phyloP scores from a whole-genome alignment of 73 alveolate genomes.

The Durusdinium trenchii region DNA sequence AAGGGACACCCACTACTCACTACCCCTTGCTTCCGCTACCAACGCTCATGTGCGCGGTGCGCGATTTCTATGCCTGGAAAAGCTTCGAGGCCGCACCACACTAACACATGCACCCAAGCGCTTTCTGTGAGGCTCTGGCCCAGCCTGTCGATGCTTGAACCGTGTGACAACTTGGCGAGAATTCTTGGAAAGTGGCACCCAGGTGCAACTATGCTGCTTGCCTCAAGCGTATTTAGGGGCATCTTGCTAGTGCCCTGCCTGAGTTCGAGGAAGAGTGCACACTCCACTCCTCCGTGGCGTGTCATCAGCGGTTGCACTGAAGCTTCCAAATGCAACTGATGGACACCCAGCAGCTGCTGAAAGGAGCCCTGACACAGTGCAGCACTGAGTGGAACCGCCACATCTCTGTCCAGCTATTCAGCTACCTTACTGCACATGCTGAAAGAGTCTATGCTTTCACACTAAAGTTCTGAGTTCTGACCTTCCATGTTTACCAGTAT shows the following conservation, averaged over 20 bases:
- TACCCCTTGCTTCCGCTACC: too few relatives aligned
- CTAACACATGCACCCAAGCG: conserved; percentile 80
- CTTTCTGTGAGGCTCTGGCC: conserved; percentile 71
- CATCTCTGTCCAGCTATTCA: too few relatives aligned
- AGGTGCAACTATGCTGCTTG: too few relatives aligned
- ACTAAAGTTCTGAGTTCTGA: too few relatives aligned
- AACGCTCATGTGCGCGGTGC: too few relatives aligned
- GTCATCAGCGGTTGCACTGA: conserved; percentile 91
- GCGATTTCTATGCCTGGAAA: conserved; percentile 50
- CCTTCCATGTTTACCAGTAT: too few relatives aligned
- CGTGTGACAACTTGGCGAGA: too few relatives aligned
- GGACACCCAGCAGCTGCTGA: conserved; percentile 72
- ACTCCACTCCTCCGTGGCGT: conserved; percentile 81
- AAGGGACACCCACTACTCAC: neutral
- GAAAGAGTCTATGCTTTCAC: too few relatives aligned
- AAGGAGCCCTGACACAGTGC: conserved; percentile 15
- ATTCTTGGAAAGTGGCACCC: too few relatives aligned
- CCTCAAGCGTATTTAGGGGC: neutral
- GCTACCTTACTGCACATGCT: too few relatives aligned
- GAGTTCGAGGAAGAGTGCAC: conserved; percentile 81
- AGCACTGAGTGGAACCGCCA: too few relatives aligned
- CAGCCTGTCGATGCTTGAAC: conserved; percentile 50
- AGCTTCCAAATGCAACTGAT: conserved; percentile 55
- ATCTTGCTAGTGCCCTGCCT: neutral
- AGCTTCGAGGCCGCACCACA: conserved; percentile 88